Evolutionary conservation across 1,139 yeast genomes (phyloP).

Genomic region (Geotrichum histeridarum): DNA sequence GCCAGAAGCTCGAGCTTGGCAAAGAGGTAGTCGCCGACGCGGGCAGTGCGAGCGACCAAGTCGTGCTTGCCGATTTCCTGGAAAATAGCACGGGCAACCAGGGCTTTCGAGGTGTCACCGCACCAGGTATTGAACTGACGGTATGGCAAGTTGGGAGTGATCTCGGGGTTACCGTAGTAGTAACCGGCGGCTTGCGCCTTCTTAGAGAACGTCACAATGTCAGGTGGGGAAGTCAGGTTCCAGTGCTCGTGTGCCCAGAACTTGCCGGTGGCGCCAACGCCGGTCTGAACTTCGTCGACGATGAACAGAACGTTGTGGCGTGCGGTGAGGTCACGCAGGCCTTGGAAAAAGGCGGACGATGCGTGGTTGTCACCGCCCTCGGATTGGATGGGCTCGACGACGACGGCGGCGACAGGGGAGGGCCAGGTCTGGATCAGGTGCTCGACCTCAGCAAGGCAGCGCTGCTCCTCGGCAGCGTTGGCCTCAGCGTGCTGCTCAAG

Average conservation of each 20-base stretch:
- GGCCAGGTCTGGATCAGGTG: slow-evolving; percentile 52
- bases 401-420: slow-evolving; percentile 67
- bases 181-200: slow-evolving; percentile 84
- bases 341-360: slow-evolving; percentile 68
- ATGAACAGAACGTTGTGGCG: slow-evolving; percentile 65
- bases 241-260: slow-evolving; percentile 87
- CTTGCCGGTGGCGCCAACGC: slow-evolving; percentile 79
- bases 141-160: slow-evolving; percentile 66
- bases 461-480: slow-evolving; percentile 60
- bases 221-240: slow-evolving; percentile 66
- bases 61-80: slow-evolving; percentile 57
- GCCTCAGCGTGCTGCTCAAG: slow-evolving; percentile 51
- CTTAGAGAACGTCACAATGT: slow-evolving; percentile 77
- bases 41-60: slow-evolving; percentile 50
- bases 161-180: slow-evolving; percentile 64
- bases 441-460: slow-evolving; percentile 60
- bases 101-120: slow-evolving; percentile 78
- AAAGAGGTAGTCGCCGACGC: slow-evolving; percentile 62
- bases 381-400: slow-evolving; percentile 77
- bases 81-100: slow-evolving; percentile 66
- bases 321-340: slow-evolving; percentile 64
- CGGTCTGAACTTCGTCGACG: slow-evolving; percentile 82
- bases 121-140: slow-evolving; percentile 91
- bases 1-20: slow-evolving; percentile 49
- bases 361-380: slow-evolving; percentile 90